Base-by-base conservation (phyloP, 176 grass and related monocot genomes). In the Carex pumila region DNA sequence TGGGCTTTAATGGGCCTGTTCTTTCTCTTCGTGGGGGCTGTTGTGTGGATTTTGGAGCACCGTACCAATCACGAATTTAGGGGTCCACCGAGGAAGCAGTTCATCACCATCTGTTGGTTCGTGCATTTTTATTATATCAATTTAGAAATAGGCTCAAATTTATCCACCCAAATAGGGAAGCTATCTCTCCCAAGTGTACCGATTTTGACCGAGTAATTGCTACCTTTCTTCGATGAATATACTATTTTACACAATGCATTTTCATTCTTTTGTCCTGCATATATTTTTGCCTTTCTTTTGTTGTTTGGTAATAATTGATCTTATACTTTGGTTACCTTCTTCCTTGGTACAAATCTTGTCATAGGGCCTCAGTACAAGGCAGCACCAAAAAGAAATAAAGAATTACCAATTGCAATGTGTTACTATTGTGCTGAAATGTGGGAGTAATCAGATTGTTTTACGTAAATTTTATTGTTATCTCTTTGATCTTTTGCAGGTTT, bases 41-140 rank as follows among this genome's bases (percentile, higher is more conserved):
- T 97, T 45, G 89, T 97, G 17, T 93, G 94, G 94, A 71, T 97
- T 65, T 83, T 97, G 6, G 94, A 97, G 89, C 94, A 97, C 88
- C 83, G 94, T 0, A 87, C 80, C 17, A 97, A 93, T 88, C 37
- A 50, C 1, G 89, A 97, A 15, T 97, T 97, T 81, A 53, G 94
- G 7, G 94, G 94, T 0, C 88, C 91, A 5, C 94, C 94, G 2
- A 53, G 84, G 71, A 71, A 88, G 37, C 94, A 97, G 87, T 7
- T 93, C 30, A 88, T 91, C 17, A 97, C 94, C 18, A 87, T 97
- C 31, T 93, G 89, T 85, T 97, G 89, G 91, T 93, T 86, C 53
- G 91, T 91, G 76, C 85, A 37, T 39, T 68, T 43, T 43, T 65
- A 57, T 60, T 81, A 81, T n/a, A 62, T 66, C 25, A n/a, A 7